Base-by-base conservation (phyloP, 306 rosid species). In the Trifolium pratense region DNA sequence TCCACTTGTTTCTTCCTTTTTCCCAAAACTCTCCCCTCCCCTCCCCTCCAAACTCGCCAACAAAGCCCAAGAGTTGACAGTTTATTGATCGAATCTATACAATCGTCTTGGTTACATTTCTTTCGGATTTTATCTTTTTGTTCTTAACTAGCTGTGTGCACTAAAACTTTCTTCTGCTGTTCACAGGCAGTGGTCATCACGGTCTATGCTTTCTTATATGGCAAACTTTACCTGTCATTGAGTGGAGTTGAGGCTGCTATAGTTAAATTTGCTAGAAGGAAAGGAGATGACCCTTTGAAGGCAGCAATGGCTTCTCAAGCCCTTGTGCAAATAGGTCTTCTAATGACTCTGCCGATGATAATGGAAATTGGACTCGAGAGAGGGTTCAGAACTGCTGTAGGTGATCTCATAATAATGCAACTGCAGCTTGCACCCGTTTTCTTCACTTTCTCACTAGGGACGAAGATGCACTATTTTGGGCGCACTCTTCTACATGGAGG, bases 281-380 rank as follows among this genome's bases (percentile, higher is more conserved):
- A 75, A 69, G 96, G 96, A 48, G 80, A 87, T 10, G 76, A 80
- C 52, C 84, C 91, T 63, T 83, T 91, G 39, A 85, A 87, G 85
- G 86, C 91, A 31, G 95, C 95, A 32, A 84, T 94, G 96, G 93
- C 95, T 75, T 91, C 99, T 1, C 96, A 91, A 74, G 87, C 96
- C 55, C 71, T 88, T 83, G 96, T 94, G 80, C 99, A 94, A 73
- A 74, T 94, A 70, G 99, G 97, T 75, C 74, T 94, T 46, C 76
- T 94, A 74, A 94, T 89, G 87, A 85, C 96, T 77, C 76, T 94
- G 80, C 99, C 99, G 76, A 94, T 94, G 99, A 61, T 90, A 79
- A 94, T 94, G 99, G 99, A 94, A 84, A 90, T 94, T 61, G 97
- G 99, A 70, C 88, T 94, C 10, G 99, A 94, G 84, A 91, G 97